Evolutionary conservation across 2,329 filamentous ascomycete genomes (phyloP), one percentile per base, ranked within the genome.

Genomic region (Septoria petroselini): DNA sequence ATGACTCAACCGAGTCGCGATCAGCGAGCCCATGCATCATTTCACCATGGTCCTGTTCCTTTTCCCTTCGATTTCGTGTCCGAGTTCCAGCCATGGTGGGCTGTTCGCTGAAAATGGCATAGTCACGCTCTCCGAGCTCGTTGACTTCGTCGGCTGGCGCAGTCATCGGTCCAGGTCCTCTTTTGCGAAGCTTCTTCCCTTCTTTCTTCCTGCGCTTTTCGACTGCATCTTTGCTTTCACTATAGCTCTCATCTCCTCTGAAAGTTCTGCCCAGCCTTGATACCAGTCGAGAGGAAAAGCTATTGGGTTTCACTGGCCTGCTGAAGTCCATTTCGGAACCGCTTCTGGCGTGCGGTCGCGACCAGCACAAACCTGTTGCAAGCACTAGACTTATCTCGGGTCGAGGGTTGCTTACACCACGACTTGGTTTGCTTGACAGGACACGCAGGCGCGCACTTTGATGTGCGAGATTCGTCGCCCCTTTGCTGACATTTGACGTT

Each of bases 21-120:
- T 67, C 66, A 1, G 64, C 64, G 7, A 71, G 62, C 19, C 64
- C 58, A 48, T 71, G 68, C 54, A 71, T 56, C 63, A 71, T 67
- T 9, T 68, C 66, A 8, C 67, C 69, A 39, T 67, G 55, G 44
- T 71, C 68, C 15, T 59, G 55, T 25, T 54, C 48, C 40, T 50
- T 58, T 12, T 53, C 45, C 11, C 21, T 11, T 17, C 27, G 37
- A 11, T 15, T 31, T 23, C 38, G 14, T 21, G 15, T 29, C n/a
- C 52, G 47, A 6, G 47, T 44, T 15, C 46, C 44, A 27, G 54
- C 57, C 35, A 58, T 52, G 46, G 55, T 63, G 25, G 41, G 49
- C 34, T 57, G 53, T 40, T 60, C 60, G 31, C 55, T 58, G 50
- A 63, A 66, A 27, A 61, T 48, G 2, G 62, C 61, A 52, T 63